phyloP scores from a whole-genome alignment of 805 yeast genomes.

The Yamadazyma phyllophila region DNA sequence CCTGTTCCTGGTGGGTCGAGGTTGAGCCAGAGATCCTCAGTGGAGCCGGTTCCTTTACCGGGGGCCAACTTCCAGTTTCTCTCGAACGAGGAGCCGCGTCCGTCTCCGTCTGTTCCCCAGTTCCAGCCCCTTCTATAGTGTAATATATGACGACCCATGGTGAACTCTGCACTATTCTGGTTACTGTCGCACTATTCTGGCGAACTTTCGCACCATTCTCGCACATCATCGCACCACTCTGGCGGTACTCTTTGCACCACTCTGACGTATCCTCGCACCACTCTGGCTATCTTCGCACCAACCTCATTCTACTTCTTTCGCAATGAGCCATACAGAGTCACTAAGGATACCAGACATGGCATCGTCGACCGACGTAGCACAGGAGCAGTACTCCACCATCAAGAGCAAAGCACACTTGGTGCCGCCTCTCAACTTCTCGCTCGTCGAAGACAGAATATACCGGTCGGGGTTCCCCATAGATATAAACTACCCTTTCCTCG shows the following conservation, averaged over 20 bases:
- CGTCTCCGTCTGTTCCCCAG: slow-evolving; percentile 28
- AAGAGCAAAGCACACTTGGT: slow-evolving; percentile 33
- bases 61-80: slow-evolving; percentile 17
- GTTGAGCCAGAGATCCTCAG: slow-evolving; percentile 10
- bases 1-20: slow-evolving; percentile 19
- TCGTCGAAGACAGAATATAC: slow-evolving; percentile 84
- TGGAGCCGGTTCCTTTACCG: slow-evolving; percentile 3
- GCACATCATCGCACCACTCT: too few species aligned
- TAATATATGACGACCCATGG: not conserved
- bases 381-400: not conserved
- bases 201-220: too few species aligned
- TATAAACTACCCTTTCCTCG: slow-evolving; percentile 75
- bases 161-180: not conserved
- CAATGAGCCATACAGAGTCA: too few species aligned
- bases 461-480: slow-evolving; percentile 94
- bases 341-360: too few species aligned
- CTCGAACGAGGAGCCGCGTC: slow-evolving; percentile 24
- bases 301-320: too few species aligned
- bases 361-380: too few species aligned
- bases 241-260: too few species aligned
- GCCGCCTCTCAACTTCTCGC: slow-evolving; percentile 89
- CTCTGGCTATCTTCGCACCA: too few species aligned
- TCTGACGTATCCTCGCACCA: too few species aligned
- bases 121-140: slow-evolving; percentile 31
- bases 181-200: too few species aligned